phyloP scores from a whole-genome alignment of 2,329 filamentous ascomycete species.

The Monosporascus ibericus region DNA sequence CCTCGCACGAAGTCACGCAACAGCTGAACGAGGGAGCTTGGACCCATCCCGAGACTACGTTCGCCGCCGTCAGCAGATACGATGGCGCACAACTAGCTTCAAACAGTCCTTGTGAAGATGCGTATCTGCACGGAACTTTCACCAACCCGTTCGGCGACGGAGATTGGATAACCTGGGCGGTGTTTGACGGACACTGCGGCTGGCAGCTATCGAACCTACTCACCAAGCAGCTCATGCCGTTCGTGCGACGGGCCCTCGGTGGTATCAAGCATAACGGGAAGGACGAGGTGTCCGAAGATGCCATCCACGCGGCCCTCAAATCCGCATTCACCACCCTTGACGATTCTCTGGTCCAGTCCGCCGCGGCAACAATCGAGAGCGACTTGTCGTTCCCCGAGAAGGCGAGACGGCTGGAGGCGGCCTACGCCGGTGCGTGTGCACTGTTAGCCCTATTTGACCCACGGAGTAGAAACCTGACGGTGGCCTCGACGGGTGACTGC shows the following conservation, averaged over 20 bases:
- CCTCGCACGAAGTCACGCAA: slow-evolving; percentile 19
- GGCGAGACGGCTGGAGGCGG: slow-evolving; percentile 21
- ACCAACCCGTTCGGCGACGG: slow-evolving; percentile 16
- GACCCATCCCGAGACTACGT: slow-evolving; percentile 9
- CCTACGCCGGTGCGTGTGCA: slow-evolving; percentile 24
- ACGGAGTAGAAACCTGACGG: slow-evolving; percentile 43
- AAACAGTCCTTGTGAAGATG: slow-evolving; percentile 28
- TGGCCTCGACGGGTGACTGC: slow-evolving; percentile 63
- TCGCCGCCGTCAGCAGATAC: slow-evolving; percentile 19
- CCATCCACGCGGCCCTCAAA: slow-evolving; percentile 29
- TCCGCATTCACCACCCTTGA: slow-evolving; percentile 33
- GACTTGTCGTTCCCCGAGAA: slow-evolving; percentile 22
- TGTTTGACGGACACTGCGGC: slow-evolving; percentile 30
- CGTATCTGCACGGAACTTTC: slow-evolving; percentile 27
- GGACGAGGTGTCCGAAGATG: slow-evolving; percentile 12
- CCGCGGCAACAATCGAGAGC: slow-evolving; percentile 23
- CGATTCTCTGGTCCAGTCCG: slow-evolving; percentile 22
- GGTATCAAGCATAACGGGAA: slow-evolving; percentile 10
- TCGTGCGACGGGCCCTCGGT: slow-evolving; percentile 20
- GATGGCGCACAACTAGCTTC: slow-evolving; percentile 27
- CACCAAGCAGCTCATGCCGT: slow-evolving; percentile 23
- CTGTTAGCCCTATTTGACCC: slow-evolving; percentile 55
- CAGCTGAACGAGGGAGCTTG: slow-evolving; percentile 23
- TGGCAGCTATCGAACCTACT: slow-evolving; percentile 28
- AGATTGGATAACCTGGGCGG: slow-evolving; percentile 27